Base-by-base conservation (phyloP, 2,329 filamentous ascomycete genomes). In the Pyrenochaeta sp. region DNA sequence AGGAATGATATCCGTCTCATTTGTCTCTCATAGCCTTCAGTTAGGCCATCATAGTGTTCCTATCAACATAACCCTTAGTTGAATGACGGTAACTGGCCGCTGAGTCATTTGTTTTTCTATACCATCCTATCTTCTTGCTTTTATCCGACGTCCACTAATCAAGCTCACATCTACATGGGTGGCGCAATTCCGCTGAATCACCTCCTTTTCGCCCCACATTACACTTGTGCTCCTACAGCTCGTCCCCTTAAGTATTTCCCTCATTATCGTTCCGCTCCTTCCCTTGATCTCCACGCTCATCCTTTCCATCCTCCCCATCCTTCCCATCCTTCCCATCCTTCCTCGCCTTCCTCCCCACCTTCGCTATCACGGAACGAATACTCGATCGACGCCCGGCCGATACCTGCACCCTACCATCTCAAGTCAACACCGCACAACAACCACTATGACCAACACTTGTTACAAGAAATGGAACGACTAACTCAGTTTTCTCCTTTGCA, bases 1-100 rank as follows among this genome's bases (percentile, higher is more conserved):
- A 58, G 61, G 52, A 66, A 68, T 68, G 66, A 66, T 69, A 67
- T 64, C 61, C 59, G 46, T 62, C 58, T 66, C 59, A 40, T 62
- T 62, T 59, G 57, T 62, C 50, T 39, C 22, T 5, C 9, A 34
- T 5, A 30, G 10, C 4, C 7, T 25, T 19, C 19, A 19, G 1
- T 1, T 1, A 19, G 1, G 19, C 19, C 1, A 1, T 19, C 19
- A 19, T 19, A 19, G 19, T 19, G 19, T 19, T 19, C 19, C 1
- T 19, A 19, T 19, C 19, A 19, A 19, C 19, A 19, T 19, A 19
- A 19, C 19, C 1, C 19, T 19, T 19, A 19, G 19, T 19, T 19
- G 19, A 19, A 19, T 19, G 19, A 19, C 19, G 19, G 19, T 19
- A 19, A 19, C 19, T 19, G 19, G 19, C 19, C 19, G 19, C 19